Evolutionary conservation across 2,329 filamentous ascomycete species (phyloP).

Genomic region (Mariannaea sp.): DNA sequence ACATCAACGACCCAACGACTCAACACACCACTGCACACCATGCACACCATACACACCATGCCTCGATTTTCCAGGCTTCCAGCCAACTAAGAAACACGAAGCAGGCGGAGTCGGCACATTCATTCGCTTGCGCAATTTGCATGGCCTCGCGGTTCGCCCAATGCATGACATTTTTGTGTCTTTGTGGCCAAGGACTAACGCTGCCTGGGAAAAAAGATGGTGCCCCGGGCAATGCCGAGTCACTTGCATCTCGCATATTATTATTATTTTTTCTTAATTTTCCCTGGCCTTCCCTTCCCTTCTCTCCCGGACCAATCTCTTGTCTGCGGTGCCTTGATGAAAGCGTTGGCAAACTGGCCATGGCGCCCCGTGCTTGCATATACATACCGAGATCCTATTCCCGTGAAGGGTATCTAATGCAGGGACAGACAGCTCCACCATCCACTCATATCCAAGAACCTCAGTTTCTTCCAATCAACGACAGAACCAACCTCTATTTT

Average conservation of each 20-base stretch:
- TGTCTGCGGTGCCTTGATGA: conserved; percentile 4
- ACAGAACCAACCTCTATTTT: neutral
- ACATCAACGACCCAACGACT: conserved; percentile 17
- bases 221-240: conserved; percentile 16
- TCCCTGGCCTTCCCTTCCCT: too few species aligned
- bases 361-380: neutral
- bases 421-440: neutral
- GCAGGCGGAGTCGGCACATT: neutral
- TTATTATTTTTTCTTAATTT: too few species aligned
- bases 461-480: neutral
- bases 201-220: neutral
- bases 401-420: conserved; percentile 4
- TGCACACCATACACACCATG: too few species aligned
- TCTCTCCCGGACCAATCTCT: conserved; percentile 13
- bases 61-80: conserved; percentile 1
- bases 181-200: too few species aligned
- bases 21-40: too few species aligned
- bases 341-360: neutral
- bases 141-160: conserved; percentile 14
- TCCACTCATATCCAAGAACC: neutral
- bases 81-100: neutral
- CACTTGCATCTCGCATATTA: neutral
- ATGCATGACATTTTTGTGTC: conserved; percentile 1
- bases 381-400: conserved; percentile 2
- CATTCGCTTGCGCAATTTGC: conserved; percentile 15